Percentiles rank a stretch among this genome's conserved stretches.
Conservation (phyloP, 768 basidiomycete species). For the Boletus rubroflammeus region DNA sequence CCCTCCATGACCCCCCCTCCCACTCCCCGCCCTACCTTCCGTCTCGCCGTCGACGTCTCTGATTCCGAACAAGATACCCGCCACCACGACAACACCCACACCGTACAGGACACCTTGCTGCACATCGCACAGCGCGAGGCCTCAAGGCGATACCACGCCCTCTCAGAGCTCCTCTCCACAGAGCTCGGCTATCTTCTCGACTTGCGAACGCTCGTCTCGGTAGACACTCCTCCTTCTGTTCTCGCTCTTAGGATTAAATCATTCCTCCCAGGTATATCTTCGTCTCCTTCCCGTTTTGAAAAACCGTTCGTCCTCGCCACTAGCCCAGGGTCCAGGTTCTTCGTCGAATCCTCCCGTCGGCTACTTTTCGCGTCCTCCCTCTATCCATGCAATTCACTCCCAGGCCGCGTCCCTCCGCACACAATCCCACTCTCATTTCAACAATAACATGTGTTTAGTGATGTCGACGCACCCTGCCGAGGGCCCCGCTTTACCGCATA, state of each 20-base stretch:
- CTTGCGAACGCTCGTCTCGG: conserved; percentile 71
- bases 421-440: conserved; percentile 41
- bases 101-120: neutral
- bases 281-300: conserved; percentile 51
- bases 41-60: conserved; percentile 14
- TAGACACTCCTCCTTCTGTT: conserved; percentile 34
- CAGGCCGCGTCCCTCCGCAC: conserved; percentile 44
- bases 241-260: neutral
- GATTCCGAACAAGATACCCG: conserved; percentile 17
- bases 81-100: neutral
- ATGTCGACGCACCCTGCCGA: conserved; percentile 18
- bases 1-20: conserved; percentile 32
- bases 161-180: conserved; percentile 81
- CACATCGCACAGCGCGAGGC: conserved; percentile 31
- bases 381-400: conserved; percentile 39
- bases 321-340: conserved; percentile 18
- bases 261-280: conserved; percentile 55
- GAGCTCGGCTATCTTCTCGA: conserved; percentile 82
- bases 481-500: conserved; percentile 3
- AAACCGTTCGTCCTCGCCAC: conserved; percentile 18
- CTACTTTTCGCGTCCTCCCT: conserved; percentile 36
- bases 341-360: conserved; percentile 27
- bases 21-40: conserved; percentile 14
- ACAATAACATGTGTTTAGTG: conserved; percentile 9
- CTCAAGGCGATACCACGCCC: conserved; percentile 61